Conservation (phyloP, 768 basidiomycete species). For the Lactarius hengduanensis region DNA sequence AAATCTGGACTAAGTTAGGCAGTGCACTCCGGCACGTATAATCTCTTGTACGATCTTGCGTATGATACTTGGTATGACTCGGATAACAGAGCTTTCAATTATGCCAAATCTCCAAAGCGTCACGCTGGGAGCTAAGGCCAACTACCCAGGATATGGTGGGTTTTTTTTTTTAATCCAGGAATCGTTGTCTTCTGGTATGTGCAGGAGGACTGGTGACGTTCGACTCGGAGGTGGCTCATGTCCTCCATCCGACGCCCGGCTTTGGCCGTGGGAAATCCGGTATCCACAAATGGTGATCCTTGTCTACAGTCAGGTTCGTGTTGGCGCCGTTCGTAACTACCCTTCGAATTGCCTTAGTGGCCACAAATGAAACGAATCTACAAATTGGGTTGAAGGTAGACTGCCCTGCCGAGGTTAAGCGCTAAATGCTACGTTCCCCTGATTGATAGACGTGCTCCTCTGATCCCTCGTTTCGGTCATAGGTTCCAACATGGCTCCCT, state of each 20-base stretch:
- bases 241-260: not conserved
- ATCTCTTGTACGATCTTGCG: no score
- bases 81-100: not conserved
- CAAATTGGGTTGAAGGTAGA: constrained; percentile 4
- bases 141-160: not conserved
- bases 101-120: not conserved
- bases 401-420: not conserved
- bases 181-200: not conserved
- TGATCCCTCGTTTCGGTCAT: not conserved
- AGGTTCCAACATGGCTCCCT: not conserved
- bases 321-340: not conserved
- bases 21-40: not conserved
- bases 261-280: not conserved
- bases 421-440: not conserved
- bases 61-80: no score
- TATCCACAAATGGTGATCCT: constrained; percentile 1
- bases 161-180: no score
- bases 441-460: not conserved
- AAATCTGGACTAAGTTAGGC: not conserved
- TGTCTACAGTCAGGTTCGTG: not conserved
- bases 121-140: not conserved
- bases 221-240: no score
- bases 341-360: constrained; percentile 3
- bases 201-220: no score
- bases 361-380: not conserved